Conservation (phyloP, 176 grass and related monocot genomes). For the Phoenix dactylifera region DNA sequence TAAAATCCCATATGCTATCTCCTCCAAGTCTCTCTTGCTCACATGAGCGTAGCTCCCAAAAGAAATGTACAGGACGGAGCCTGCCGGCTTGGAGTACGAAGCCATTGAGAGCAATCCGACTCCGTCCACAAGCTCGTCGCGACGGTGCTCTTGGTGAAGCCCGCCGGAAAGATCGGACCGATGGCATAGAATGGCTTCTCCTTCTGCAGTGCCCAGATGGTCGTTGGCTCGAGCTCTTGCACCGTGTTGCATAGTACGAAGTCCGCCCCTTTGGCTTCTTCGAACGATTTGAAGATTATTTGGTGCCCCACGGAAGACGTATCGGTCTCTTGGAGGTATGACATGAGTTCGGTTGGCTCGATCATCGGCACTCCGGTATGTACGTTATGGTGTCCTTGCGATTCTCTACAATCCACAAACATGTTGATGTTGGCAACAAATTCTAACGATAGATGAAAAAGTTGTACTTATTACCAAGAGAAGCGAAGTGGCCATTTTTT, state of each 20-base stretch:
- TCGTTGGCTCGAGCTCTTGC: slow-evolving; percentile 56
- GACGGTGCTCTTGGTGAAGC: slow-evolving; percentile 38
- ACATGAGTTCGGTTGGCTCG: slow-evolving; percentile 52
- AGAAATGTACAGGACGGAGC: slow-evolving; percentile 65
- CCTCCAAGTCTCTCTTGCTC: slow-evolving; percentile 29
- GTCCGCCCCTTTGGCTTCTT: slow-evolving; percentile 41
- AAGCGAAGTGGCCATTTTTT: slow-evolving; percentile 39
- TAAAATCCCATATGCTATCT: slow-evolving; percentile 51
- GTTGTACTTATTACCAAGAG: too few species aligned
- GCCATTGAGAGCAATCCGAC: slow-evolving; percentile 57
- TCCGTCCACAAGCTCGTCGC: slow-evolving; percentile 48
- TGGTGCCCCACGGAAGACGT: slow-evolving; percentile 44
- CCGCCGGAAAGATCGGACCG: slow-evolving; percentile 45
- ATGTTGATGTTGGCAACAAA: too few species aligned
- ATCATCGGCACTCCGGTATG: slow-evolving; percentile 47
- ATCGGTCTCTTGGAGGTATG: slow-evolving; percentile 46
- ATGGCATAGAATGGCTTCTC: slow-evolving; percentile 57
- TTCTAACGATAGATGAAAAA: too few species aligned
- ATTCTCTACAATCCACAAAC: slow-evolving; percentile 25
- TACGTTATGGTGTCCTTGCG: slow-evolving; percentile 61
- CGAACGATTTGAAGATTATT: slow-evolving; percentile 57
- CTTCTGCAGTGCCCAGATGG: slow-evolving; percentile 37
- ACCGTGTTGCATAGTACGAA: slow-evolving; percentile 58
- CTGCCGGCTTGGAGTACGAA: slow-evolving; percentile 13
- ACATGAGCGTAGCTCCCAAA: slow-evolving; percentile 64